These are phyloP conservation scores for Sugiyamaella xylanicola DNA, from an alignment of 1,139 yeast genomes.

Conservation along the genomic window DNA sequence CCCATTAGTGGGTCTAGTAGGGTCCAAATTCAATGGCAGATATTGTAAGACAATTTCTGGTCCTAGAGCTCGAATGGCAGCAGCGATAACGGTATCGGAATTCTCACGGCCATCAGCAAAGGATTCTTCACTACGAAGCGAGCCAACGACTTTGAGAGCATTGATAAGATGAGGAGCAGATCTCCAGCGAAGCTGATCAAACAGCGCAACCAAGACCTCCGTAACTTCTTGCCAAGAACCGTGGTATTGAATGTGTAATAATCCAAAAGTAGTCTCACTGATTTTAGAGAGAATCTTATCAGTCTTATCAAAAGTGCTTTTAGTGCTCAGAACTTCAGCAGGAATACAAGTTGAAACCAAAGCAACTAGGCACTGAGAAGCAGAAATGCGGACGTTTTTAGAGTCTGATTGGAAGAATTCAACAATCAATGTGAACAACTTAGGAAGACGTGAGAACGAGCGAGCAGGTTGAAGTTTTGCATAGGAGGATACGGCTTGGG, in stretches of 20 bases:
- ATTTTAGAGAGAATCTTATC: constrained; percentile 61
- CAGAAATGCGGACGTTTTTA: constrained; percentile 68
- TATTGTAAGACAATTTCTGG: constrained; percentile 76
- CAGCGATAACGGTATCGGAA: constrained; percentile 77
- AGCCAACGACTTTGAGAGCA: constrained; percentile 74
- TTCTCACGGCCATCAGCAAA: constrained; percentile 72
- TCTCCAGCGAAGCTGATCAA: constrained; percentile 65
- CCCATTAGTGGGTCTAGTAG: constrained; percentile 43
- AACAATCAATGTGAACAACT: constrained; percentile 58
- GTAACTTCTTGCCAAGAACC: constrained; percentile 76
- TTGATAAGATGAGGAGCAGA: constrained; percentile 71
- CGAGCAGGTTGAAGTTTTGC: constrained; percentile 59
- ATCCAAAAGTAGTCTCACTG: constrained; percentile 51
- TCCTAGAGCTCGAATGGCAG: constrained; percentile 78
- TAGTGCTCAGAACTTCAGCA: constrained; percentile 52
- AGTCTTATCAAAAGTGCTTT: constrained; percentile 50
- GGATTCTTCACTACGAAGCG: constrained; percentile 79
- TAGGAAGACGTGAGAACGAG: constrained; percentile 60
- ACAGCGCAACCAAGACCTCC: constrained; percentile 65
- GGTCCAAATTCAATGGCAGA: constrained; percentile 75
- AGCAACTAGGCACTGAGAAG: constrained; percentile 86
- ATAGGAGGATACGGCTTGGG: constrained; percentile 78
- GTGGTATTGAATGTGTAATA: constrained; percentile 74
- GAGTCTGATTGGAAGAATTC: constrained; percentile 68
- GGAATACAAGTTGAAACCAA: constrained; percentile 67